Evolutionary conservation across 75 land plant species (phyloP).

Genomic region (Pinus tabuliformis): DNA sequence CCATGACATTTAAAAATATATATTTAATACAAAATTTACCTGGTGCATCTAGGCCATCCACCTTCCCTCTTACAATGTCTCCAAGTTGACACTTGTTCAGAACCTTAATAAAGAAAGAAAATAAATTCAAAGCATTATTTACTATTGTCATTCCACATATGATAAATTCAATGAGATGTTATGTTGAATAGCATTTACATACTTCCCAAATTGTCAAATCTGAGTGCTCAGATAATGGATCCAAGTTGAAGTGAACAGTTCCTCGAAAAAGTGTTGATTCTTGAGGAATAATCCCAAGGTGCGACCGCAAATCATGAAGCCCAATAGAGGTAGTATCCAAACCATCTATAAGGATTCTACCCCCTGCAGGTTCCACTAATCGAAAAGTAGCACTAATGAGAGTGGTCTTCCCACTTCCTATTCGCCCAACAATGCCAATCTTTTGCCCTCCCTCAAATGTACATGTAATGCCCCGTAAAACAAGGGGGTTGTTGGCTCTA

Average conservation of each 20-base stretch:
- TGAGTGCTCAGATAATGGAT: constrained; percentile 33
- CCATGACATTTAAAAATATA: background rate
- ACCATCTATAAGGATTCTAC: constrained; percentile 42
- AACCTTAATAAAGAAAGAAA: constrained; percentile 17
- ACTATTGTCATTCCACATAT: too few species aligned
- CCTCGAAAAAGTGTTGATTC: constrained; percentile 51
- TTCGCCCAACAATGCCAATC: constrained; percentile 47
- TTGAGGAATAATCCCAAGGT: constrained; percentile 55
- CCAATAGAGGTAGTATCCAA: constrained; percentile 40
- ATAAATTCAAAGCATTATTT: background rate
- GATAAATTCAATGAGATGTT: background rate
- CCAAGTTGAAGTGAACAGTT: constrained; percentile 39
- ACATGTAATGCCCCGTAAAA: constrained; percentile 67
- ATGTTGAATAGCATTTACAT: background rate
- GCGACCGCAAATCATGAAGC: constrained; percentile 41
- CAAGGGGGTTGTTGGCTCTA: constrained; percentile 46
- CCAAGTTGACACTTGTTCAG: constrained; percentile 45
- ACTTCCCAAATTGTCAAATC: constrained; percentile 53
- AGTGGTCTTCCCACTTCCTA: constrained; percentile 63
- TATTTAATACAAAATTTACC: background rate
- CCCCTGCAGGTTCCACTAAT: constrained; percentile 48
- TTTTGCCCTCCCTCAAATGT: constrained; percentile 58
- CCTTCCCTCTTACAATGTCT: constrained; percentile 25
- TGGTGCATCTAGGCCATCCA: constrained; percentile 12
- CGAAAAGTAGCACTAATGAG: constrained; percentile 55